phyloP scores from a whole-genome alignment of 1,284 basidiomycete genomes.

The Phlebopus sp. region DNA sequence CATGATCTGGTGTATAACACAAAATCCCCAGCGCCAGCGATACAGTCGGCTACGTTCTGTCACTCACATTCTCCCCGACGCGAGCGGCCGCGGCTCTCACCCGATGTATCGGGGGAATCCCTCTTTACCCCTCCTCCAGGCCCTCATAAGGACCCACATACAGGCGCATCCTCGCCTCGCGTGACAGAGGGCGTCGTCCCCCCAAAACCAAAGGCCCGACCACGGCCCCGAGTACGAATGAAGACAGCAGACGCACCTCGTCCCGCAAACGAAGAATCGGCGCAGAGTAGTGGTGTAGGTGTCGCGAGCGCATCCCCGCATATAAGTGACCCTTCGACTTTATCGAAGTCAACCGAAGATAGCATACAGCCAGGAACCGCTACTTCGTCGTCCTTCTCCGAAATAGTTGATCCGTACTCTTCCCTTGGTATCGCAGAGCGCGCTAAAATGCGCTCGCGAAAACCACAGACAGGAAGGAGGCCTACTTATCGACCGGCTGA shows the following conservation, averaged over 20 bases:
- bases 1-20: neutral
- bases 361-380: slow-evolving; percentile 18
- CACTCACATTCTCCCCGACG: slow-evolving; percentile 9
- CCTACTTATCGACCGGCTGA: slow-evolving; percentile 1
- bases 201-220: slow-evolving; percentile 18
- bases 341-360: slow-evolving; percentile 16
- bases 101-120: slow-evolving; percentile 8
- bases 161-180: slow-evolving; percentile 9
- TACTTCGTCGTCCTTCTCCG: slow-evolving; percentile 9
- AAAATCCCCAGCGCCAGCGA: slow-evolving; percentile 13
- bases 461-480: slow-evolving; percentile 18
- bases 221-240: slow-evolving; percentile 26
- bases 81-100: slow-evolving; percentile 5
- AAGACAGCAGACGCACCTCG: slow-evolving; percentile 14
- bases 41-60: slow-evolving; percentile 23
- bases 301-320: slow-evolving; percentile 18
- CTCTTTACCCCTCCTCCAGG: slow-evolving; percentile 28
- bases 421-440: slow-evolving; percentile 43
- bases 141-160: slow-evolving; percentile 13
- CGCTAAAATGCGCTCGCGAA: slow-evolving; percentile 42
- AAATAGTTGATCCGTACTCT: slow-evolving; percentile 18
- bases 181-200: neutral
- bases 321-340: slow-evolving; percentile 21
- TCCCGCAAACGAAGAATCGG: neutral
- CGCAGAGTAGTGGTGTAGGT: slow-evolving; percentile 1